Evolutionary conservation across 371 early-diverging fungal genomes (phyloP), one percentile per base, ranked within the genome.

Genomic region (Mortierella sp.): DNA sequence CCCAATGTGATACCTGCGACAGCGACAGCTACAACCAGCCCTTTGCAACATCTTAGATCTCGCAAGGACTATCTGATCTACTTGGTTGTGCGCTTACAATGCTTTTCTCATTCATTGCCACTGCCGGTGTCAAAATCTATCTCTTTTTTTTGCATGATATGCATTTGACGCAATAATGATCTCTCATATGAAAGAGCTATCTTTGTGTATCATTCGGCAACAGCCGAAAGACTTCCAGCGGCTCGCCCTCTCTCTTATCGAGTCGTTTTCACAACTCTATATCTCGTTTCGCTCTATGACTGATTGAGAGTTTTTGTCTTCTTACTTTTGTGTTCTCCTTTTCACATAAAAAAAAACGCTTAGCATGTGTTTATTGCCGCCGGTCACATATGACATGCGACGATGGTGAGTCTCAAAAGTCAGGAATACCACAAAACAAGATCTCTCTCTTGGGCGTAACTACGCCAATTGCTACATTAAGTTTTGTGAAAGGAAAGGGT

Each of bases 341-440:
- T 63, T 6, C 44, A 18, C 75, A 32, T 29, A 29, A 60, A 60
- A 12, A 32, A 63, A 63, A 32, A 32, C 54, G 60, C 49, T n/a
- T 55, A 91, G 95, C 95, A 21, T 95, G 95, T 79, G 94, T 95
- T 46, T 96, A 94, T 78, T 96, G 96, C 87, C 92, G 95, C 88
- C 91, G 96, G 55, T 95, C 95, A 21, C 96, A 96, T 81, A 96
- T 96, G 96, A 95, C 95, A 43, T 96, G 96, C 83, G 94, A 96
- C 86, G 92, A 92, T 81, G 93, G 94, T 92, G 88, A 78, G 81
- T 72, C 35, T 63, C 63, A 46, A 14, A 14, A 16, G 12, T 46
- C 12, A 46, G 18, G 38, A 21, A 35, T 18, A 70, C 38, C 21
- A 49, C 11, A 32, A 24, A 16, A 72, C 18, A 18, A 60, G 63